Conservation (phyloP, 768 basidiomycete genomes). For the Tephrocybe sp. region DNA sequence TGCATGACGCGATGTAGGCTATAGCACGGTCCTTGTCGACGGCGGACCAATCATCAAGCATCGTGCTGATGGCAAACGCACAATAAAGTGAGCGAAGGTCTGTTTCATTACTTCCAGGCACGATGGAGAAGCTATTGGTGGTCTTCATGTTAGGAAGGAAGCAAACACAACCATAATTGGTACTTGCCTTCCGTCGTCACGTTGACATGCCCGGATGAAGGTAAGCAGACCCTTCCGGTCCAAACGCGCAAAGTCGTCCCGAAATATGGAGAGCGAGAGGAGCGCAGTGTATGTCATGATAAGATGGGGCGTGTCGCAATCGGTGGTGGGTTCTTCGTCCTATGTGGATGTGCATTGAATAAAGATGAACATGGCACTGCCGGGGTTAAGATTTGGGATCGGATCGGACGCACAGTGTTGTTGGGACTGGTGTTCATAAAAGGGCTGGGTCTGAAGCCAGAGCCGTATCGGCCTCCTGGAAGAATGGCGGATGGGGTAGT, state of each 20-base stretch:
- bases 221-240: conserved; percentile 63
- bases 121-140: conserved; percentile 61
- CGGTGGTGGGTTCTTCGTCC: conserved; percentile 37
- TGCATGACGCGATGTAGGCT: conserved; percentile 64
- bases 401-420: conserved; percentile 11
- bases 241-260: conserved; percentile 77
- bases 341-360: conserved; percentile 11
- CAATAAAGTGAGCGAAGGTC: conserved; percentile 86
- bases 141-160: conserved; percentile 3
- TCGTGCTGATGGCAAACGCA: conserved; percentile 76
- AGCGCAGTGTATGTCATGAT: conserved; percentile 95
- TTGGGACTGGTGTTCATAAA: conserved; percentile 49
- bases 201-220: conserved; percentile 74
- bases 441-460: conserved; percentile 73
- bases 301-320: conserved; percentile 73
- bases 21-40: conserved; percentile 62
- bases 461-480: conserved; percentile 56
- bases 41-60: conserved; percentile 79
- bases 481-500: neutral
- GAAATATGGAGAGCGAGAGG: conserved; percentile 76
- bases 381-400: neutral
- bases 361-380: neutral
- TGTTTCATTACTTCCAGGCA: conserved; percentile 65
- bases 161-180: neutral
- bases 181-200: conserved; percentile 71